Conservation (phyloP, 139 green algal species). For the Tetraselmis striata region DNA sequence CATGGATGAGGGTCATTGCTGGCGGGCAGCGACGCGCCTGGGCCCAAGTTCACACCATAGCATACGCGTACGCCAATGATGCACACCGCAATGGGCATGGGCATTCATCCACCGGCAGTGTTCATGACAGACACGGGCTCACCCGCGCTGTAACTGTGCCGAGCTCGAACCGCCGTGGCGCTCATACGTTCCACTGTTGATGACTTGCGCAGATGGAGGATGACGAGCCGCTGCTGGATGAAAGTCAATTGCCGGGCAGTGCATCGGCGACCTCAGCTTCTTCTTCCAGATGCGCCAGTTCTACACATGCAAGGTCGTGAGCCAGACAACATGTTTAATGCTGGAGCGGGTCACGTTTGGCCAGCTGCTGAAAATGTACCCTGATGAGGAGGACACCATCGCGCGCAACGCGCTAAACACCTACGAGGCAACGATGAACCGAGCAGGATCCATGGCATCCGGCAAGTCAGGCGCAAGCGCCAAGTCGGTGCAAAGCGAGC, state of each 20-base stretch:
- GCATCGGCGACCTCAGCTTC: slow-evolving; percentile 20
- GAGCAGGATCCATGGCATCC: not conserved
- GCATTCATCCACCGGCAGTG: too few species aligned
- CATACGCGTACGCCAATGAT: too few species aligned
- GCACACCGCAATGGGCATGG: too few species aligned
- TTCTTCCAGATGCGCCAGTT: slow-evolving; percentile 27
- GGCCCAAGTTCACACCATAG: too few species aligned
- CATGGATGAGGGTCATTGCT: too few species aligned
- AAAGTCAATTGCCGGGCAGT: slow-evolving; percentile 9
- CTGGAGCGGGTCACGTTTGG: slow-evolving; percentile 8
- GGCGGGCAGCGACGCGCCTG: too few species aligned
- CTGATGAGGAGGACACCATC: slow-evolving; percentile 18
- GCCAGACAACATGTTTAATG: not conserved
- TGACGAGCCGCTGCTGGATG: slow-evolving; percentile 7
- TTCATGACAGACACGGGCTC: too few species aligned
- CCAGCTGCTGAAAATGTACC: slow-evolving; percentile 30
- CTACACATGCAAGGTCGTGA: slow-evolving; percentile 16
- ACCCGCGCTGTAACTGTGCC: too few species aligned
- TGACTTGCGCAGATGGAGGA: slow-evolving; percentile 17
- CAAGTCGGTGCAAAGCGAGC: slow-evolving; percentile 7
- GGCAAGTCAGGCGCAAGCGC: not conserved
- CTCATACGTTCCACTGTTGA: too few species aligned
- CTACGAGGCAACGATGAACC: not conserved
- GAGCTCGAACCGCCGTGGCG: too few species aligned
- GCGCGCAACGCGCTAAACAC: not conserved